phyloP scores from a whole-genome alignment of 2,329 filamentous ascomycete species.

The Calonectria henricotiae region DNA sequence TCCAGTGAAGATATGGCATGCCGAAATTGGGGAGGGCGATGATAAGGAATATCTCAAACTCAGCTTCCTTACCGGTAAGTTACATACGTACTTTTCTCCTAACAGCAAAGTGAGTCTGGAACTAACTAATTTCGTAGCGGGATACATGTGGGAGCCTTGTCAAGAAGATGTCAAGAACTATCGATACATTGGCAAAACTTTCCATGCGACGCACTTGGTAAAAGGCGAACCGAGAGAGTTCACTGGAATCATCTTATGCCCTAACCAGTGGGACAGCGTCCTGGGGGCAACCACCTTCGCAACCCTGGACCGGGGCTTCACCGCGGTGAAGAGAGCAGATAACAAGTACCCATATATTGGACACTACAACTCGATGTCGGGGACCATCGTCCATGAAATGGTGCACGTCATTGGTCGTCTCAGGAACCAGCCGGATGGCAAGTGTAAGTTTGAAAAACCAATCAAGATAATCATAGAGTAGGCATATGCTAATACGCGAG shows the following conservation, averaged over 20 bases:
- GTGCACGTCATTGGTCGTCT: constrained; percentile 19
- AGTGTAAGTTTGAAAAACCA: constrained; percentile 21
- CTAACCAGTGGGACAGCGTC: constrained; percentile 1
- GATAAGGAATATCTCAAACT: constrained; percentile 9
- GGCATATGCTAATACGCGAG: background rate
- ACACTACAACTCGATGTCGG: constrained; percentile 24
- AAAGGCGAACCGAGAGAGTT: background rate
- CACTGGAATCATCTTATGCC: constrained; percentile 31
- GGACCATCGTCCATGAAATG: constrained; percentile 33
- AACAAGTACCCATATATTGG: constrained; percentile 17
- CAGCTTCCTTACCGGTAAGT: constrained; percentile 6
- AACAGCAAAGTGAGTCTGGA: background rate
- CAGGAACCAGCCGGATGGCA: background rate
- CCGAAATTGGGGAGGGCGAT: background rate
- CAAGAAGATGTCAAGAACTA: background rate
- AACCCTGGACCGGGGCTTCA: constrained; percentile 17
- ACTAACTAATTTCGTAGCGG: background rate
- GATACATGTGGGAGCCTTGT: constrained; percentile 7
- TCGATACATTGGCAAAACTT: constrained; percentile 24
- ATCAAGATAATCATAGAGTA: background rate
- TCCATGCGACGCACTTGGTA: background rate
- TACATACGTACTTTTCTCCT: background rate
- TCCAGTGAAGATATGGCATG: constrained; percentile 7
- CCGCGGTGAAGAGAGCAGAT: background rate
- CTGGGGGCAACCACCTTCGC: background rate